phyloP scores from a whole-genome alignment of 768 basidiomycete genomes.

The Mycena vitilis region DNA sequence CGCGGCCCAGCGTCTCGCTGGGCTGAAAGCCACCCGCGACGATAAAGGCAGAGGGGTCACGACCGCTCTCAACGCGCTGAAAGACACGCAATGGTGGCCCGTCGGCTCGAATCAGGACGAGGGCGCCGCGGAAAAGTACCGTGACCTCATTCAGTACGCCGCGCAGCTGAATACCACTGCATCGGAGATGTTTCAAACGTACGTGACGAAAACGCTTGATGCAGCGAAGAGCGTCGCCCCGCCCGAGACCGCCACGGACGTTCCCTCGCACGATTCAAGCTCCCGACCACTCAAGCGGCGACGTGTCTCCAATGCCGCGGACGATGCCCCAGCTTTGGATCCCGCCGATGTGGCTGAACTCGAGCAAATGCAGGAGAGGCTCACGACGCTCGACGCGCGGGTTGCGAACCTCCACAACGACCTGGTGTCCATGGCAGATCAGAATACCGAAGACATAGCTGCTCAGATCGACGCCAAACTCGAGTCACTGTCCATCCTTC shows the following conservation, averaged over 20 bases:
- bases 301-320: slow-evolving; percentile 36
- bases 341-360: slow-evolving; percentile 37
- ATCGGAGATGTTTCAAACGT: slow-evolving; percentile 38
- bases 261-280: slow-evolving; percentile 31
- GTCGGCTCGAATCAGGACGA: slow-evolving; percentile 37
- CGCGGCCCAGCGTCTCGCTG: slow-evolving; percentile 31
- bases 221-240: not conserved
- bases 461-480: slow-evolving; percentile 21
- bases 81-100: slow-evolving; percentile 46
- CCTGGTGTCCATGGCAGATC: not conserved
- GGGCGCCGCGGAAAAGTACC: slow-evolving; percentile 36
- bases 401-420: slow-evolving; percentile 13
- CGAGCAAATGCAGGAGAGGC: slow-evolving; percentile 35
- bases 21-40: slow-evolving; percentile 39
- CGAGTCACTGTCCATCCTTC: not conserved
- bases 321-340: slow-evolving; percentile 33
- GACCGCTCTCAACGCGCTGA: slow-evolving; percentile 33
- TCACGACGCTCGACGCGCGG: slow-evolving; percentile 39
- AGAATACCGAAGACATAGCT: slow-evolving; percentile 5
- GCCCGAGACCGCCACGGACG: slow-evolving; percentile 25
- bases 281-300: slow-evolving; percentile 45
- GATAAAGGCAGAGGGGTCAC: slow-evolving; percentile 37
- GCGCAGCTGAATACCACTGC: slow-evolving; percentile 40
- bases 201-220: slow-evolving; percentile 33
- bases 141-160: slow-evolving; percentile 39